phyloP scores from a whole-genome alignment of 352 stramenopile genomes.

The Pythium diclinum region DNA sequence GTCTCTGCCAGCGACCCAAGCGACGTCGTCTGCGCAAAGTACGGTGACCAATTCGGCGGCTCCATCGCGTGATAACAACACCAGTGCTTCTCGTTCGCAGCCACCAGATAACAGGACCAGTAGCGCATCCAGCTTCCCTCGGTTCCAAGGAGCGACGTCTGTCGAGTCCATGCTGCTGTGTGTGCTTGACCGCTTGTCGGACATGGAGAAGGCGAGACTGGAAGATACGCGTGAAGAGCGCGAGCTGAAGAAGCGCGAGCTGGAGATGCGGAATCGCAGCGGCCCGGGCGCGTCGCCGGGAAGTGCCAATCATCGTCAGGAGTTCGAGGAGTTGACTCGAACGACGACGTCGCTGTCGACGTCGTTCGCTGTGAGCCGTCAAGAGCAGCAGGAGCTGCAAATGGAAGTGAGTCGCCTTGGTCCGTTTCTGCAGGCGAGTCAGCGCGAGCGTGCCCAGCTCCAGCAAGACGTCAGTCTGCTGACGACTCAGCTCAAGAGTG shows the following conservation, averaged over 20 bases:
- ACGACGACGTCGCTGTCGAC: background rate
- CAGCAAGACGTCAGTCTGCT: slow-evolving; percentile 10
- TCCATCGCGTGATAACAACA: background rate
- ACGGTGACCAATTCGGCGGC: background rate
- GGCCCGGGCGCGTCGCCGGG: background rate
- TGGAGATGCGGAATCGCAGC: background rate
- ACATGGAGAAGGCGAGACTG: slow-evolving; percentile 11
- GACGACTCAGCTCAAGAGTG: slow-evolving; percentile 1
- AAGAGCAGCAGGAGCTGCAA: slow-evolving; percentile 6
- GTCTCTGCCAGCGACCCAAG: background rate
- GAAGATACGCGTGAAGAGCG: background rate
- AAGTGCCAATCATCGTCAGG: background rate
- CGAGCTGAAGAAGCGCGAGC: background rate
- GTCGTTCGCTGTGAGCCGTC: background rate
- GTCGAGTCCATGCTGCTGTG: background rate
- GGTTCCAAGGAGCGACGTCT: background rate
- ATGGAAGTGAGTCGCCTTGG: slow-evolving; percentile 8
- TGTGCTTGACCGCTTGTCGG: slow-evolving; percentile 9
- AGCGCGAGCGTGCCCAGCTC: slow-evolving; percentile 1
- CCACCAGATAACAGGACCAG: background rate
- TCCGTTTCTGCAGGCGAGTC: slow-evolving; percentile 2
- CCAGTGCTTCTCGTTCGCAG: background rate
- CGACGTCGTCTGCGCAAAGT: no score
- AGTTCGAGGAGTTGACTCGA: slow-evolving; percentile 1
- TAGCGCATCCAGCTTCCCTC: background rate